Conservation (phyloP, 257 asterid genomes). For the Scutellaria barbata region DNA sequence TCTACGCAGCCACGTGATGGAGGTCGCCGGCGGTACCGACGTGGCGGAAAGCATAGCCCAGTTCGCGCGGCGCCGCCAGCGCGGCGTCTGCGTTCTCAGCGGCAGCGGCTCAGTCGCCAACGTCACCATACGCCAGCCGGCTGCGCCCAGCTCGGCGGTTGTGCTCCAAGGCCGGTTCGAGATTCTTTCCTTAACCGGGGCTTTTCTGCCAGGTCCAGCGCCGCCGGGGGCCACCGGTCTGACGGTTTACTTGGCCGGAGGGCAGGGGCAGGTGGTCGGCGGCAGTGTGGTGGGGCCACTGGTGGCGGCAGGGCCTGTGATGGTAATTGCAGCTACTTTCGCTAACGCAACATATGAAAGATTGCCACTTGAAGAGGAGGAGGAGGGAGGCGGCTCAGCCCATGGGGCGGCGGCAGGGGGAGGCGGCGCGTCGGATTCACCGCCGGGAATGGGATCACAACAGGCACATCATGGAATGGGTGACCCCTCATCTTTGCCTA, state of each 20-base stretch:
- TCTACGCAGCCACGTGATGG: constrained; percentile 52
- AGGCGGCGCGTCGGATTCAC: constrained; percentile 35
- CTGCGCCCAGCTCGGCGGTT: constrained; percentile 44
- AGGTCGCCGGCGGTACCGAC: constrained; percentile 46
- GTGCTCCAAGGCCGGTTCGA: constrained; percentile 53
- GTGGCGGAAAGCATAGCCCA: constrained; percentile 57
- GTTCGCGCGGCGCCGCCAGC: constrained; percentile 52
- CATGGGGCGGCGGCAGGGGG: constrained; percentile 26
- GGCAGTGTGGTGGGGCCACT: constrained; percentile 54
- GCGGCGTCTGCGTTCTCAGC: constrained; percentile 52
- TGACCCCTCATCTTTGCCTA: constrained; percentile 44
- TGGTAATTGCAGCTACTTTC: constrained; percentile 52
- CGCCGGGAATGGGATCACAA: constrained; percentile 36
- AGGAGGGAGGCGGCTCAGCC: constrained; percentile 41
- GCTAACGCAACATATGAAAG: constrained; percentile 51
- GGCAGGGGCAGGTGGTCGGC: constrained; percentile 52
- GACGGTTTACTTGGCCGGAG: constrained; percentile 45
- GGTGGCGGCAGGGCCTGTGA: constrained; percentile 50
- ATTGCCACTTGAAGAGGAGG: constrained; percentile 53
- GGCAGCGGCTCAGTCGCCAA: constrained; percentile 49
- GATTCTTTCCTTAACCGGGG: constrained; percentile 45
- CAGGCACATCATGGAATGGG: constrained; percentile 39
- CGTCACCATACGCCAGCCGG: constrained; percentile 50
- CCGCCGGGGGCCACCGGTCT: constrained; percentile 51
- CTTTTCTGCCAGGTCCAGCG: constrained; percentile 51